A percentile compares a stretch with the other conserved stretches of the same genome.
Conservation (phyloP, 1,284 basidiomycete genomes). For the Fistulinella cinereoalba region DNA sequence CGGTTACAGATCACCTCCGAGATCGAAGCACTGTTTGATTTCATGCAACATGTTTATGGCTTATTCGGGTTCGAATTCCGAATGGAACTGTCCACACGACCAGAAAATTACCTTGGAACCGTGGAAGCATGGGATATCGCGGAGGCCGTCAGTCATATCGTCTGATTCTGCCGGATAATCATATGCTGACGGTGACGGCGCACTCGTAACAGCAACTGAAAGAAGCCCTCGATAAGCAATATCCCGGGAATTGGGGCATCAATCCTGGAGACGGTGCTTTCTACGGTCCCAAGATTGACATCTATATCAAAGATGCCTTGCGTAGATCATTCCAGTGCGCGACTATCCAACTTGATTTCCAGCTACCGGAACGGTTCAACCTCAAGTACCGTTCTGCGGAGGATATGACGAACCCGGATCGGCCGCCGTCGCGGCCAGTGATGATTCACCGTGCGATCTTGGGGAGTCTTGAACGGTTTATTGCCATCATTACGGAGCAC, state of each 20-base stretch:
- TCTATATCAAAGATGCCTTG: slow-evolving; percentile 93
- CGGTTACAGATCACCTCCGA: slow-evolving; percentile 77
- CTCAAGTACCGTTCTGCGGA: slow-evolving; percentile 86
- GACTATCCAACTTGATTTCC: slow-evolving; percentile 99
- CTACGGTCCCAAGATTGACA: slow-evolving; percentile 98
- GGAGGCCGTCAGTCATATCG: slow-evolving; percentile 57
- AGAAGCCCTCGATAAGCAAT: slow-evolving; percentile 81
- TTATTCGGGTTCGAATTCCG: slow-evolving; percentile 98
- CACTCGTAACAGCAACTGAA: slow-evolving; percentile 66
- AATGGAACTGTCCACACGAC: slow-evolving; percentile 93
- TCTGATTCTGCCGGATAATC: neutral
- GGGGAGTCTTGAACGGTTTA: slow-evolving; percentile 93
- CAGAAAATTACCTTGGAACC: slow-evolving; percentile 91
- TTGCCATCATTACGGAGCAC: slow-evolving; percentile 97
- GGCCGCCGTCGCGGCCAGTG: slow-evolving; percentile 76
- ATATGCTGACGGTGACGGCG: slow-evolving; percentile 6
- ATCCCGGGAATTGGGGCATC: slow-evolving; percentile 90
- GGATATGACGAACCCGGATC: slow-evolving; percentile 49
- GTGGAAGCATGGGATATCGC: slow-evolving; percentile 90
- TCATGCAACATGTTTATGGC: slow-evolving; percentile 92
- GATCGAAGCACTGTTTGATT: slow-evolving; percentile 87
- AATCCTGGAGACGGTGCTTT: slow-evolving; percentile 98
- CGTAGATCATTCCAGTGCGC: slow-evolving; percentile 96
- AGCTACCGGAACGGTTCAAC: slow-evolving; percentile 97
- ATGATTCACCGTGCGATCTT: slow-evolving; percentile 99